Evolutionary conservation across 1,284 basidiomycete species (phyloP).

Genomic region (Tilletiopsis washingtonensis): DNA sequence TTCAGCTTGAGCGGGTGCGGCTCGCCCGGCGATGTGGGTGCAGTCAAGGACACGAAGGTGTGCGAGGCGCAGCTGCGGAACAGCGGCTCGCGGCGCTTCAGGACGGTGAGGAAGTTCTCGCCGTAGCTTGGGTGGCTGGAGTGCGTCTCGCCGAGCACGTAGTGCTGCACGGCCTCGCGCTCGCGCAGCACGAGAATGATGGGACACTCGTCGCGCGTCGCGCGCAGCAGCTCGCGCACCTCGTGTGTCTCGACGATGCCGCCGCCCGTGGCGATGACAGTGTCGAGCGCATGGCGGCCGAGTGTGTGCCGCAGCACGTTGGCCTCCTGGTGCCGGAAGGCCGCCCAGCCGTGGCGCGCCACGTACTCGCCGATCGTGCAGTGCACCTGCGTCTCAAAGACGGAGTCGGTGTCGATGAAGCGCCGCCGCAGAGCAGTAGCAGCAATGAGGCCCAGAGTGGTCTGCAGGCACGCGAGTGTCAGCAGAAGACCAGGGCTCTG

Average conservation of each 20-base stretch:
- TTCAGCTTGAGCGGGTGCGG: conserved; percentile 11
- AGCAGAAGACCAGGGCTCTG: background rate
- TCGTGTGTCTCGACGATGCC: conserved; percentile 7
- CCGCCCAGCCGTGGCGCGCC: conserved; percentile 1
- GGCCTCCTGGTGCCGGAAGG: conserved; percentile 4
- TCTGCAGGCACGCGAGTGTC: background rate
- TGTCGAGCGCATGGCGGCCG: conserved; percentile 3
- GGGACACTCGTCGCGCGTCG: background rate
- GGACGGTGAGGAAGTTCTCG: conserved; percentile 2
- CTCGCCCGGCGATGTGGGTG: background rate
- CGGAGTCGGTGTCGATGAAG: conserved; percentile 7
- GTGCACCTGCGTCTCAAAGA: background rate
- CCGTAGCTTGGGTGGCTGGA: background rate
- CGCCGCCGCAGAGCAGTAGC: conserved; percentile 2
- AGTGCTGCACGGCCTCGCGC: background rate
- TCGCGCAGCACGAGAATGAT: conserved; percentile 11
- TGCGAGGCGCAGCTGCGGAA: conserved; percentile 4
- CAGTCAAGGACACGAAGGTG: conserved; percentile 5
- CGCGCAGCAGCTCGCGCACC: background rate
- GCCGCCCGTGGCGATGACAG: conserved; percentile 8
- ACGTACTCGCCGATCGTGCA: background rate
- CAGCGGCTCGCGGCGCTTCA: conserved; percentile 4
- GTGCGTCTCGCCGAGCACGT: background rate
- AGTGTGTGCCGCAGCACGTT: conserved; percentile 1
- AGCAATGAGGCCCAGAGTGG: conserved; percentile 12